phyloP scores from a whole-genome alignment of 169 alveolate species.

The Cryptosporidium ryanae region DNA sequence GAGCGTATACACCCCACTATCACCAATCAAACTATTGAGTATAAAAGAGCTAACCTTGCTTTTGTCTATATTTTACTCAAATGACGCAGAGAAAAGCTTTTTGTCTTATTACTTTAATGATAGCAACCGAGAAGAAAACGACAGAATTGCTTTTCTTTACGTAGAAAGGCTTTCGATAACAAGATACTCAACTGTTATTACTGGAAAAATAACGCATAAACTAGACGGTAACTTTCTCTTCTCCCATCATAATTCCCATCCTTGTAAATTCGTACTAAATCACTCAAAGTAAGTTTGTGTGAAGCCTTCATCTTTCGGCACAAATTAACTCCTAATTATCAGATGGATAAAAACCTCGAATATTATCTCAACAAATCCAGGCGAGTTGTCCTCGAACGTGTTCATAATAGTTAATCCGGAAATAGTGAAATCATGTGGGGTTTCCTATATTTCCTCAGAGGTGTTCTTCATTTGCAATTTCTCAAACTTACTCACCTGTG shows the following conservation, averaged over 20 bases:
- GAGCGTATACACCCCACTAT: constrained; percentile 34
- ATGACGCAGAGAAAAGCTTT: background rate
- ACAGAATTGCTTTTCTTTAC: constrained; percentile 6
- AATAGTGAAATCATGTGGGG: background rate
- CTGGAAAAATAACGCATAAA: constrained; percentile 22
- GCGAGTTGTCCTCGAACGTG: constrained; percentile 3
- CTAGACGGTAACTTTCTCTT: constrained; percentile 11
- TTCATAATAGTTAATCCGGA: constrained; percentile 34
- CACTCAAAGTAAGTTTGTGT: constrained; percentile 22
- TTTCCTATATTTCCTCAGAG: background rate
- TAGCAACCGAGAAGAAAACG: background rate
- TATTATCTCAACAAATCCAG: background rate
- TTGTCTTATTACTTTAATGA: background rate
- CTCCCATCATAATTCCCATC: background rate
- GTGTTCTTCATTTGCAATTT: constrained; percentile 38
- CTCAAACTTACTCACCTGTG: constrained; percentile 1
- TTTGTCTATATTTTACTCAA: constrained; percentile 16
- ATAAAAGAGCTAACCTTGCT: constrained; percentile 38
- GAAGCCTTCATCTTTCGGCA: too few relatives aligned
- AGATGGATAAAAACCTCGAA: constrained; percentile 40
- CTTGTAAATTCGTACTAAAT: constrained; percentile 12
- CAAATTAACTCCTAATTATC: background rate
- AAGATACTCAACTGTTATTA: constrained; percentile 9
- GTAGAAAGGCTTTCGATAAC: background rate
- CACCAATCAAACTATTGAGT: constrained; percentile 13